A percentile compares a stretch with the other conserved stretches of the same genome.
phyloP scores from a whole-genome alignment of 202 grass and related monocot species.

The Panicum hallii region DNA sequence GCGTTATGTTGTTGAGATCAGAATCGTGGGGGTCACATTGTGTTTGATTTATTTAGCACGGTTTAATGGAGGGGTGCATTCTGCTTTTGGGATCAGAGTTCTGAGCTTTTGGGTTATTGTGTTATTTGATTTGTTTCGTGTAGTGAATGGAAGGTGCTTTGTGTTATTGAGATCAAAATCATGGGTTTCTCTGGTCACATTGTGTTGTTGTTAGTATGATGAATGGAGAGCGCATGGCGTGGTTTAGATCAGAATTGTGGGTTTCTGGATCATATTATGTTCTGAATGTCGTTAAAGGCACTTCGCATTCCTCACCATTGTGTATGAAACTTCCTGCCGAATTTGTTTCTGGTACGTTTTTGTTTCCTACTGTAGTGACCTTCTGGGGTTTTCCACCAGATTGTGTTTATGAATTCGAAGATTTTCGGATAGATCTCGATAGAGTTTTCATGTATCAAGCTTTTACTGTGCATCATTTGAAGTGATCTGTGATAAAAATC shows the following conservation, averaged over 20 bases:
- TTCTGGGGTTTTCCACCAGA: not conserved
- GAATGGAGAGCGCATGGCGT: not conserved
- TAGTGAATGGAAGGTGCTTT: not conserved
- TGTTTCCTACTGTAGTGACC: not conserved
- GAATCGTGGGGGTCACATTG: slow-evolving; percentile 3
- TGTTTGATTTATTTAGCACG: not conserved
- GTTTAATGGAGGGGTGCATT: not conserved
- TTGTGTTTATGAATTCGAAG: not conserved
- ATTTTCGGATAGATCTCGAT: not conserved
- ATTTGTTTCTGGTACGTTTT: slow-evolving; percentile 10
- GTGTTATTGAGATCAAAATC: not conserved
- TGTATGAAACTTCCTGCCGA: not conserved
- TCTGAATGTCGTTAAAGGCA: not conserved
- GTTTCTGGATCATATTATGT: not conserved
- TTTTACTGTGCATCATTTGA: not conserved
- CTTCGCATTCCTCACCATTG: not conserved
- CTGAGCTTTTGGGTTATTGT: not conserved
- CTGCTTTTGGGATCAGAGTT: not conserved
- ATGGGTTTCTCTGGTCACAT: not conserved
- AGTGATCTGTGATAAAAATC: slow-evolving; percentile 7
- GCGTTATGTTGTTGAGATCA: slow-evolving; percentile 4
- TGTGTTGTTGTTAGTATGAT: not conserved
- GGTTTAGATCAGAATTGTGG: not conserved
- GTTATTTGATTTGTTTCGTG: not conserved
- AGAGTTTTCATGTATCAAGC: not conserved